These are phyloP conservation scores for Cyclotella sp. DNA, from an alignment of 108 stramenopile genomes.

Conservation along the genomic window DNA sequence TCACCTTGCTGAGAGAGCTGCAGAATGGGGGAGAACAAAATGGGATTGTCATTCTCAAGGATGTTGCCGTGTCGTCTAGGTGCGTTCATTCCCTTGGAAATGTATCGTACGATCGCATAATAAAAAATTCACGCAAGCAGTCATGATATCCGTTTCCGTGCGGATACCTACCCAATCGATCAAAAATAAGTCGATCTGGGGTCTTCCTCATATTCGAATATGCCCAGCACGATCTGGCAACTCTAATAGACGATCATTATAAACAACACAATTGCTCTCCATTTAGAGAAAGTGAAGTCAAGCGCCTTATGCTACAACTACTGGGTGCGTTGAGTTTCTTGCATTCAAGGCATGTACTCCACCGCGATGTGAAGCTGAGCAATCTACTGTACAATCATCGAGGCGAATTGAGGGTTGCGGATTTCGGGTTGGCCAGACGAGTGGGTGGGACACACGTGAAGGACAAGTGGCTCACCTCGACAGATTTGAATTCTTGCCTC, in stretches of 20 bases:
- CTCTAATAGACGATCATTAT: slow-evolving; percentile 68
- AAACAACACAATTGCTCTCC: slow-evolving; percentile 50
- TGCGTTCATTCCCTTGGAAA: slow-evolving; percentile 18
- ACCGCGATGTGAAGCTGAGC: slow-evolving; percentile 87
- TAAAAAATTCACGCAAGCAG: no score
- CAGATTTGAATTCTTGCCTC: slow-evolving; percentile 36
- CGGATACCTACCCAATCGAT: no score
- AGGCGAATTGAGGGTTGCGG: slow-evolving; percentile 72
- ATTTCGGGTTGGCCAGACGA: slow-evolving; percentile 91
- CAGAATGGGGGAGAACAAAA: slow-evolving; percentile 49
- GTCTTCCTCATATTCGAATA: slow-evolving; percentile 90
- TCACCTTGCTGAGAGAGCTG: slow-evolving; percentile 61
- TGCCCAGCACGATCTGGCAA: slow-evolving; percentile 72
- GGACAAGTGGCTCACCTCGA: background rate
- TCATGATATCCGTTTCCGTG: no score
- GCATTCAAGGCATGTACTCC: slow-evolving; percentile 67
- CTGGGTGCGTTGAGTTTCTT: slow-evolving; percentile 69
- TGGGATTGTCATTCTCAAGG: slow-evolving; percentile 65
- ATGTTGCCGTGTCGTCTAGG: slow-evolving; percentile 74
- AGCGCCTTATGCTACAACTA: slow-evolving; percentile 65
- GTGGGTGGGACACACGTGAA: slow-evolving; percentile 33
- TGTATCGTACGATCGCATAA: background rate
- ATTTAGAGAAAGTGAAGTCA: slow-evolving; percentile 68
- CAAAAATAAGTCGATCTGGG: slow-evolving; percentile 42
- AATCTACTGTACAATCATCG: slow-evolving; percentile 70